Percentiles rank a stretch among this genome's conserved stretches.
Conservation (phyloP, 2,329 filamentous ascomycete genomes). For the Tolypocladium ophioglossoides region DNA sequence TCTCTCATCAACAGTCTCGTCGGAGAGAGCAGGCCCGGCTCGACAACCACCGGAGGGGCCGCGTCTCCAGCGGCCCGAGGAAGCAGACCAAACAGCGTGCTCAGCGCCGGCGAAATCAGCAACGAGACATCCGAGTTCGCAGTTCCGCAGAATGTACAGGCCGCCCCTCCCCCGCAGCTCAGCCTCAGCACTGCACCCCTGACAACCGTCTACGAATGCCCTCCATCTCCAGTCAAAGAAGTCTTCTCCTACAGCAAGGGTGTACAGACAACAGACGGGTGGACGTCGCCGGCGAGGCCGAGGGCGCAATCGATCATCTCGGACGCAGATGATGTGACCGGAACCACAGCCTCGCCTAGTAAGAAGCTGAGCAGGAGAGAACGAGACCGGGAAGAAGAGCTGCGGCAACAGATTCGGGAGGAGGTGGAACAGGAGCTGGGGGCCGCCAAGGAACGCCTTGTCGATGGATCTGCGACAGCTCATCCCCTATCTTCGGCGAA, state of each 20-base stretch:
- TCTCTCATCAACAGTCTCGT: constrained; percentile 76
- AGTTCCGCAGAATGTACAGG: constrained; percentile 32
- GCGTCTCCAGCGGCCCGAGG: constrained; percentile 57
- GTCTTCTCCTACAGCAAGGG: constrained; percentile 95
- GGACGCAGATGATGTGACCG: constrained; percentile 50
- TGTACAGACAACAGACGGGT: constrained; percentile 79
- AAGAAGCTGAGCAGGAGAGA: constrained; percentile 73
- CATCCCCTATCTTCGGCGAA: constrained; percentile 28
- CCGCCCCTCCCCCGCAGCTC: constrained; percentile 40
- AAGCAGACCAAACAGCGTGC: constrained; percentile 76
- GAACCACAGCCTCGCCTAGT: constrained; percentile 46
- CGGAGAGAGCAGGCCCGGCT: constrained; percentile 63
- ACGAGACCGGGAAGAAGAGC: constrained; percentile 76
- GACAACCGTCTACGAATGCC: constrained; percentile 70
- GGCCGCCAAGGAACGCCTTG: constrained; percentile 52
- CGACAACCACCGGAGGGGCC: constrained; percentile 51
- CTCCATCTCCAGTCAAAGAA: constrained; percentile 67
- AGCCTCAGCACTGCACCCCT: constrained; percentile 64
- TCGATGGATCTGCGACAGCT: constrained; percentile 27
- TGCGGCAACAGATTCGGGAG: constrained; percentile 70
- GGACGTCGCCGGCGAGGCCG: constrained; percentile 45
- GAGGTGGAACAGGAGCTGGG: constrained; percentile 91
- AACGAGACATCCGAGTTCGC: constrained; percentile 57
- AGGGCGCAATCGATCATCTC: constrained; percentile 31
- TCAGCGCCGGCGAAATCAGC: constrained; percentile 73